Conservation (phyloP, 768 basidiomycete species). For the Rhodocollybia butyracea region DNA sequence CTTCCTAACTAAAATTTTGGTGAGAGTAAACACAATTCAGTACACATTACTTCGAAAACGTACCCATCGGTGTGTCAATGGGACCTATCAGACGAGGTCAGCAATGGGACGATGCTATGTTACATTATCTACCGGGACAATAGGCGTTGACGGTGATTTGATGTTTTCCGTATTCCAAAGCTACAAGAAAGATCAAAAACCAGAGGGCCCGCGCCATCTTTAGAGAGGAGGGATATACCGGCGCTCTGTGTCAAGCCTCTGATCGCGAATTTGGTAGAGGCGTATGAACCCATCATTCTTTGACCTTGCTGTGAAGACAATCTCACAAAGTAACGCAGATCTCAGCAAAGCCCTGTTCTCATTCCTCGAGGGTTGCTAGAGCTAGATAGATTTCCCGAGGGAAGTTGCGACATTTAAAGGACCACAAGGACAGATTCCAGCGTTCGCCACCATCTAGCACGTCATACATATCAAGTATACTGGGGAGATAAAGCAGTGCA, state of each 20-base stretch:
- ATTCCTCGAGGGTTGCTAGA: conserved; percentile 11
- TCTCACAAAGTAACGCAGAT: too few relatives aligned
- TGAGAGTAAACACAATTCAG: too few relatives aligned
- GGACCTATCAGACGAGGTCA: conserved; percentile 4
- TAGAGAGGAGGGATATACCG: conserved; percentile 3
- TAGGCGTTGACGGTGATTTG: conserved; percentile 16
- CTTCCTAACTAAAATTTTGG: not conserved
- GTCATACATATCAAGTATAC: too few relatives aligned
- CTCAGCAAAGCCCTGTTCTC: conserved; percentile 10
- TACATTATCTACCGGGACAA: conserved; percentile 7
- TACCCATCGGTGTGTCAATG: conserved; percentile 13
- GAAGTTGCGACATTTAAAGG: not conserved
- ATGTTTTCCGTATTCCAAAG: conserved; percentile 11
- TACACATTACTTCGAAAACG: not conserved
- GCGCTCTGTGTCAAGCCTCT: conserved; percentile 32
- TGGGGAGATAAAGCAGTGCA: not conserved
- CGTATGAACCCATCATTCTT: conserved; percentile 18
- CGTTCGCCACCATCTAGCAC: conserved; percentile 22
- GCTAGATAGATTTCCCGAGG: not conserved
- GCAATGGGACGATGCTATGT: not conserved
- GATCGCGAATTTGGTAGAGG: conserved; percentile 33
- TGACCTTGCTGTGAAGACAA: conserved; percentile 24
- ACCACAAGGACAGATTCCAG: conserved; percentile 12
- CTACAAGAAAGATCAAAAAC: not conserved
- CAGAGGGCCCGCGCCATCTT: not conserved